Percentiles rank a stretch among this genome's conserved stretches.
phyloP scores from a whole-genome alignment of 108 stramenopile species.

The Nitzschia sp. region DNA sequence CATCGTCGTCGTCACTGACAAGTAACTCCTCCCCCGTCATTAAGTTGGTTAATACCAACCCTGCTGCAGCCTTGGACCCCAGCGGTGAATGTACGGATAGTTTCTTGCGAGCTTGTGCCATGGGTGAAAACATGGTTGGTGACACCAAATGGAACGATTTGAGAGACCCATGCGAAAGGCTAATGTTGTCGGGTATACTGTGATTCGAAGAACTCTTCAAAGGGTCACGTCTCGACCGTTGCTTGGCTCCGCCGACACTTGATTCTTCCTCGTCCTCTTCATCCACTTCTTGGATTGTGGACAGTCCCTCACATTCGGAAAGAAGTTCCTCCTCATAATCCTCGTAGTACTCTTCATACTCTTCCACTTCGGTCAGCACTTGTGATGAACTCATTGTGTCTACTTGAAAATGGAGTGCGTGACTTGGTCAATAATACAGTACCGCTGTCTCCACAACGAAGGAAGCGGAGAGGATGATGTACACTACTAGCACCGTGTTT shows the following conservation, averaged over 20 bases:
- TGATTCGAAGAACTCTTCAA: conserved; percentile 1
- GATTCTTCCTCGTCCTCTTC: conserved; percentile 1
- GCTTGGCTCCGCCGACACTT: not conserved
- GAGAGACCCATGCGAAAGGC: not conserved
- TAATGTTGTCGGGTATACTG: conserved; percentile 4
- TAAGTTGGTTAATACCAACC: conserved; percentile 13
- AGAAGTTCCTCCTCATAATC: conserved; percentile 9
- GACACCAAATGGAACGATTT: conserved; percentile 1
- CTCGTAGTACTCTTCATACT: conserved; percentile 18
- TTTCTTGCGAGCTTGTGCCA: conserved; percentile 15
- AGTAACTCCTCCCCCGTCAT: conserved; percentile 14
- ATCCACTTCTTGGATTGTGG: conserved; percentile 12
- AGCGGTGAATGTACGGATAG: not conserved
- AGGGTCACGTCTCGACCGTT: not conserved
- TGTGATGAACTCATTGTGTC: not conserved
- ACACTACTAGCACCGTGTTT: no score
- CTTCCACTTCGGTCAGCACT: conserved; percentile 1
- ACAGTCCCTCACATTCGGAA: not conserved
- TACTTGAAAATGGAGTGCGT: no score
- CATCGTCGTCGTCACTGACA: conserved; percentile 8
- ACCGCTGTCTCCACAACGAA: no score
- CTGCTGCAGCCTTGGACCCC: not conserved
- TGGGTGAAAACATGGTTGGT: conserved; percentile 15
- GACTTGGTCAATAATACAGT: no score
- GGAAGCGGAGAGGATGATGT: no score